Conservation (phyloP, 257 asterid genomes). For the Capsicum pubescens region DNA sequence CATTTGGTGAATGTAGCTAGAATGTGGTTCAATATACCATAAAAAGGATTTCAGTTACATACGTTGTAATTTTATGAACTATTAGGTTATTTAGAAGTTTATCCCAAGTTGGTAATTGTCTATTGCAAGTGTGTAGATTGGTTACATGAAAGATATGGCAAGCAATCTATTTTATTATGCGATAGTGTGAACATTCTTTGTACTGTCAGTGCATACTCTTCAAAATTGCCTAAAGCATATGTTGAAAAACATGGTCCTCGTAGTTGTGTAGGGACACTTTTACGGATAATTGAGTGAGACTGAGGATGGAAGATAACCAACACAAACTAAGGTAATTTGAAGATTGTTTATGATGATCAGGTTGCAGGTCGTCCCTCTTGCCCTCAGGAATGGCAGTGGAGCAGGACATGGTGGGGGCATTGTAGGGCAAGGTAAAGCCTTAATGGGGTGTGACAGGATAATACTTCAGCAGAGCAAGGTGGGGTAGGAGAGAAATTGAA, state of each 20-base stretch:
- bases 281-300: neutral
- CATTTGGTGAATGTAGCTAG: neutral
- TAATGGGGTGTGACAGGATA: neutral
- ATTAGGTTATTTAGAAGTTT: neutral
- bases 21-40: neutral
- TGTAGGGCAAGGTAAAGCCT: neutral
- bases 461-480: neutral
- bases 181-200: neutral
- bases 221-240: neutral
- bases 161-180: neutral
- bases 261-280: neutral
- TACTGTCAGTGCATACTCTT: neutral
- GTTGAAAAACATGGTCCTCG: neutral
- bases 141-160: neutral
- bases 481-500: conserved; percentile 7
- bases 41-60: neutral
- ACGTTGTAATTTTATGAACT: neutral
- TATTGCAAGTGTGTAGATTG: neutral
- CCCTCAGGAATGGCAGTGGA: neutral
- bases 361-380: neutral
- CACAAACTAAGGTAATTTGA: neutral
- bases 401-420: neutral
- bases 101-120: neutral
- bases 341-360: neutral
- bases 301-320: neutral